A percentile compares a stretch with the other conserved stretches of the same genome.
Evolutionary conservation across 495 filamentous ascomycete species (phyloP).

Genomic region (Trichoderma virens): DNA sequence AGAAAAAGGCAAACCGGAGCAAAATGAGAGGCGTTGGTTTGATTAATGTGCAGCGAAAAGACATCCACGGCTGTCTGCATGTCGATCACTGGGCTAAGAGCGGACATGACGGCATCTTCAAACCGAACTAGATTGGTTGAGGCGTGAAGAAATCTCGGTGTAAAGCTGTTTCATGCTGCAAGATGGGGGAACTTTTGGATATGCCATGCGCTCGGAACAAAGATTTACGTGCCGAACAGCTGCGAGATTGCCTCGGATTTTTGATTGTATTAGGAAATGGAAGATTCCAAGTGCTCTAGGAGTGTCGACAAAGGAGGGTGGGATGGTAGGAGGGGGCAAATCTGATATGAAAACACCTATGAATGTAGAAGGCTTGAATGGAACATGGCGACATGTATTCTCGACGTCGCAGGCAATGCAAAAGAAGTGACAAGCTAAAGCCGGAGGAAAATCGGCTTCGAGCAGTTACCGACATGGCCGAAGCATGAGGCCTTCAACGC

Average conservation of each 20-base stretch:
- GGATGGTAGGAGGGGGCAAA: background rate
- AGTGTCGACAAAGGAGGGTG: background rate
- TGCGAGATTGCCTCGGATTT: background rate
- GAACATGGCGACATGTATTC: no score
- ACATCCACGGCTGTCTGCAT: background rate
- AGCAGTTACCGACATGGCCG: conserved; percentile 7
- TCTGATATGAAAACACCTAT: background rate
- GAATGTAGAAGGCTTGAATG: background rate
- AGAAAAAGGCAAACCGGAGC: background rate
- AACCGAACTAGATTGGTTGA: background rate
- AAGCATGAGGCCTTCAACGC: background rate
- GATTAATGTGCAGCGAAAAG: background rate
- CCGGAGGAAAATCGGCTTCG: conserved; percentile 3
- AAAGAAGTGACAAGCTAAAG: background rate
- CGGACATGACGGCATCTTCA: background rate
- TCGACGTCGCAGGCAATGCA: background rate
- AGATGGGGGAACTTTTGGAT: background rate
- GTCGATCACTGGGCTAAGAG: background rate
- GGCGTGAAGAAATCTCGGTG: background rate
- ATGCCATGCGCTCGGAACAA: background rate
- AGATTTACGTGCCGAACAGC: background rate
- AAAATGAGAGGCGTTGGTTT: background rate
- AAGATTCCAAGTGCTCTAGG: background rate
- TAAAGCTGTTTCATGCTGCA: background rate
- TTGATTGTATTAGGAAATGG: background rate